phyloP scores from a whole-genome alignment of 352 stramenopile genomes.

The Pythium insidiosum region DNA sequence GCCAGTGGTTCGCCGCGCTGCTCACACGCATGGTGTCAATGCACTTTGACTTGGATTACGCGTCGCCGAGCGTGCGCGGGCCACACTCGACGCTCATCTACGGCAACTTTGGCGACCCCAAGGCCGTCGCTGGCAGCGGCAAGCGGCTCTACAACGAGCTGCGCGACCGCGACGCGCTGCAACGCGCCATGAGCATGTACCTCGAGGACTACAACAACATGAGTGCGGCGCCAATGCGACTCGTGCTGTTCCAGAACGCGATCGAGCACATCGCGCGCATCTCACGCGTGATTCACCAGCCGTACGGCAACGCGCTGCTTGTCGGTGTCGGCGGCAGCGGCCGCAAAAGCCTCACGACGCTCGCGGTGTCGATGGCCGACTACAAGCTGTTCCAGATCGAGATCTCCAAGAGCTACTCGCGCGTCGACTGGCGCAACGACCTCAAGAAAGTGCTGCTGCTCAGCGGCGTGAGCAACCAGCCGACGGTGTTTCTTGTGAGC shows the following conservation, averaged over 20 bases:
- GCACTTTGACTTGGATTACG: constrained; percentile 80
- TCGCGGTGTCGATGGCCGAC: constrained; percentile 92
- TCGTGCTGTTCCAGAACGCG: constrained; percentile 94
- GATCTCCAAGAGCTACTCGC: constrained; percentile 92
- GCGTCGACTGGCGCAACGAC: constrained; percentile 91
- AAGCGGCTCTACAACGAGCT: constrained; percentile 87
- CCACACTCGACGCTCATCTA: constrained; percentile 78
- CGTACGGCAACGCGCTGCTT: constrained; percentile 90
- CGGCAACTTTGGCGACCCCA: constrained; percentile 84
- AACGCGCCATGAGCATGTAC: constrained; percentile 87
- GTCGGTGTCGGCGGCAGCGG: constrained; percentile 91
- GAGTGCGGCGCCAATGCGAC: constrained; percentile 88
- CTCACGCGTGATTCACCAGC: constrained; percentile 89
- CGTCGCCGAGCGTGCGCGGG: constrained; percentile 37
- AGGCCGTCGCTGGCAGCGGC: too few relatives aligned
- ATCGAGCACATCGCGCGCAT: constrained; percentile 93
- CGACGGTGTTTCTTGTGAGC: constrained; percentile 90
- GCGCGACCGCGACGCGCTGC: constrained; percentile 65
- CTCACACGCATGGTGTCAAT: constrained; percentile 58
- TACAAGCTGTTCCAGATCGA: constrained; percentile 95
- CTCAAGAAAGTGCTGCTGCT: constrained; percentile 86
- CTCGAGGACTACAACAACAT: constrained; percentile 96
- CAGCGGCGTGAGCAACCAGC: constrained; percentile 70
- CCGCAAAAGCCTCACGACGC: constrained; percentile 88
- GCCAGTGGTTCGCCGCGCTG: constrained; percentile 77